Evolutionary conservation across 108 stramenopile genomes (phyloP), one percentile per base, ranked within the genome.

Genomic region (Cyclotella sp.): DNA sequence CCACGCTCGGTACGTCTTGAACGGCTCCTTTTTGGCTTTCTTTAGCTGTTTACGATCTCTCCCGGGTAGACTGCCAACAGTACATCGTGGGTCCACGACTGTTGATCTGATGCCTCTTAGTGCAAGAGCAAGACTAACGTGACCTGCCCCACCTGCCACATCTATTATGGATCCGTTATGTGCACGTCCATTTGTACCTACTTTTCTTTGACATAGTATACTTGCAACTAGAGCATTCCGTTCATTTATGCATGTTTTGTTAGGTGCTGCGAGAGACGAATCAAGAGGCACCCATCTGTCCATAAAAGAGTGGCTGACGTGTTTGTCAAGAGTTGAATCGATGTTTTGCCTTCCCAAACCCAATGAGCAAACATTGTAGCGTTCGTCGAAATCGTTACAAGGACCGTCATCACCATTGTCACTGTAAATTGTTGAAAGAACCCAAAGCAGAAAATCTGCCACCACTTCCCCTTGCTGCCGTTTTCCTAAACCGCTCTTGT

Each of bases 141-240:
- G 88, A 28, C 95, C 95, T 15, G 84, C 88, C 44, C 95, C 95
- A 27, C 95, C 95, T 0, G 95, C 95, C 1, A 79, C 90, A 75
- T 96, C 95, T 29, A 96, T 29, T 16, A 93, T 62, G 44, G 34
- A 55, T 46, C 57, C 24, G 3, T 8, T 18, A 49, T 44, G 39
- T 51, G 21, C 12, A 34, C 29, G 46, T 28, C n/a, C 57, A 19
- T 58, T 66, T 21, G 42, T 15, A 30, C 53, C 59, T 22, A 16
- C 40, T 77, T 27, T 51, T 40, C 13, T 21, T 60, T 59, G 59
- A n/a, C 70, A 21, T 40, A 60, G 26, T 45, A 21, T 12, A 53
- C 53, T 39, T 61, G 72, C 43, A 30, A 69, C 16, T 22, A 2
- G 34, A 34, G 34, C 34, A 34, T 34, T 34, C 34, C 34, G 34